Conservation (phyloP, 2,329 filamentous ascomycete genomes). For the Triangularia verruculosa region DNA sequence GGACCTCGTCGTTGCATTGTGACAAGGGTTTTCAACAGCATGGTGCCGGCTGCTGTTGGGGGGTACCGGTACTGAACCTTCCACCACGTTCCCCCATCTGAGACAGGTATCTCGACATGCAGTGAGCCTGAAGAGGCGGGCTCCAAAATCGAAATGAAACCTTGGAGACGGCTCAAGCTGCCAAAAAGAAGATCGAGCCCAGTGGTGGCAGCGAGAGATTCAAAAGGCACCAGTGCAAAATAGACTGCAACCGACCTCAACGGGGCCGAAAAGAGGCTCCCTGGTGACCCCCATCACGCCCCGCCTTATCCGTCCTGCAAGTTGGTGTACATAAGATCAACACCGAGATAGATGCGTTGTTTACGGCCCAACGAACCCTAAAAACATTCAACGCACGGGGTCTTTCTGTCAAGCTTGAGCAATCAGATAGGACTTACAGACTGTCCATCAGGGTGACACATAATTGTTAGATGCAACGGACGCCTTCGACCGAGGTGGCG, state of each 20-base stretch:
- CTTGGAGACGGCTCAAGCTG: background rate
- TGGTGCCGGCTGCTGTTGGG: constrained; percentile 27
- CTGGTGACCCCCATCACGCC: background rate
- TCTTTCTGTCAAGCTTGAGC: too few species aligned
- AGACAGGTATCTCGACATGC: constrained; percentile 12
- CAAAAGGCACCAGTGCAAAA: background rate
- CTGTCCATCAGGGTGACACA: background rate
- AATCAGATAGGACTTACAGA: too few species aligned
- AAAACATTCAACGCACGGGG: background rate
- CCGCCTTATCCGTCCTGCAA: background rate
- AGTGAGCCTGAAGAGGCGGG: background rate
- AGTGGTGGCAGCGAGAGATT: background rate
- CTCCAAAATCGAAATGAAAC: background rate
- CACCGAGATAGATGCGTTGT: background rate
- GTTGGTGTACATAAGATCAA: background rate
- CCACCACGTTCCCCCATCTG: constrained; percentile 1
- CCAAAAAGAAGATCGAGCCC: background rate
- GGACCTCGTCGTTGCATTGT: constrained; percentile 18
- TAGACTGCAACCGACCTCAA: background rate
- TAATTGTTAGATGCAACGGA: background rate
- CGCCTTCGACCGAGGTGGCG: background rate
- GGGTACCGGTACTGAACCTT: background rate
- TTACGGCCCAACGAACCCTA: background rate
- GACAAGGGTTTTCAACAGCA: constrained; percentile 26
- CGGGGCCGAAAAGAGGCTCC: background rate